Percentiles rank a stretch among this genome's conserved stretches.
Conservation (phyloP, 2,329 filamentous ascomycete genomes). For the Juglanconis oblonga region DNA sequence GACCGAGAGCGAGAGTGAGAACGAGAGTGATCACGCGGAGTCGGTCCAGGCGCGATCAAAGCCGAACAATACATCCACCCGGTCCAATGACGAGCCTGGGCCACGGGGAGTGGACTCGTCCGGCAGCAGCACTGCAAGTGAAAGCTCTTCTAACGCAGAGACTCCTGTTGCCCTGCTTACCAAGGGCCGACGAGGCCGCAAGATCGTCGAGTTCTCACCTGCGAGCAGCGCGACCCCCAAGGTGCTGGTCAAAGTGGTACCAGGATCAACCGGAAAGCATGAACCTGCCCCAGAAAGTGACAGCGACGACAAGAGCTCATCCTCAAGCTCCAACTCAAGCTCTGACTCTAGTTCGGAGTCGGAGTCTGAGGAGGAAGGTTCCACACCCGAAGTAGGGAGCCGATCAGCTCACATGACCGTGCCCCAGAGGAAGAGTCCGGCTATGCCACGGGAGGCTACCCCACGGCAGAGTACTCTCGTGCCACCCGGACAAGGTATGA, state of each 20-base stretch:
- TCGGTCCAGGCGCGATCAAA: neutral
- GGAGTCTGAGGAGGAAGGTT: constrained; percentile 29
- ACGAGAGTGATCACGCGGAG: neutral
- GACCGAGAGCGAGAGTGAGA: neutral
- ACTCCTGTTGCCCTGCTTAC: neutral
- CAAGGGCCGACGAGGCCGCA: neutral
- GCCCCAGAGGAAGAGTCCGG: neutral
- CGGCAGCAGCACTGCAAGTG: constrained; percentile 2
- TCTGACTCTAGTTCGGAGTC: constrained; percentile 33
- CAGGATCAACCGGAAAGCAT: constrained; percentile 16
- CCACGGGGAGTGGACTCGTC: neutral
- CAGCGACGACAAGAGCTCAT: constrained; percentile 16
- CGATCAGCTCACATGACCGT: neutral
- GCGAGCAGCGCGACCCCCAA: neutral
- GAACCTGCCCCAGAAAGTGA: constrained; percentile 2
- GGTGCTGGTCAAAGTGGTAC: constrained; percentile 18
- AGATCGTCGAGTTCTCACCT: neutral
- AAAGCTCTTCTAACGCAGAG: neutral
- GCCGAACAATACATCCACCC: neutral
- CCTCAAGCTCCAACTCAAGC: constrained; percentile 3
- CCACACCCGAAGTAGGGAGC: neutral
- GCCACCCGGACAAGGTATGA: constrained; percentile 29
- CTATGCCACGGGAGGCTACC: neutral
- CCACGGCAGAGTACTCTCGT: constrained; percentile 4
- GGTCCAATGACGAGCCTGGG: neutral